Evolutionary conservation across 2,329 filamentous ascomycete genomes (phyloP), one percentile per base, ranked within the genome.

Genomic region (Fusarium subtropicale): DNA sequence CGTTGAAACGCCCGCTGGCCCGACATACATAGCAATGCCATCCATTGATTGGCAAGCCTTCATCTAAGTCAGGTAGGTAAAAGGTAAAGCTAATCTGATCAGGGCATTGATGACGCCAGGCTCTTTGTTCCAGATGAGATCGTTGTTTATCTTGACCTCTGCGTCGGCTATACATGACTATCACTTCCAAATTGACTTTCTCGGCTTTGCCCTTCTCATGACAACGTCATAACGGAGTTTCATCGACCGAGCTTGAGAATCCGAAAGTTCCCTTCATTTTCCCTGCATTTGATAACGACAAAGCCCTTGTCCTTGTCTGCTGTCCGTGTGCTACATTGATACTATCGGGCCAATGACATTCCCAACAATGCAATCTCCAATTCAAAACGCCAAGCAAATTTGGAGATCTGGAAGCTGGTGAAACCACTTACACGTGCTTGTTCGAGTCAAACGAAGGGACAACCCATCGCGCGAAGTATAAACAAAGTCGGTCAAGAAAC

Each of bases 341-440:
- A 52, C 42, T 68, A 71, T 71, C 64, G 51, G 36, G 41, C 67
- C 67, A 70, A 70, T 70, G 42, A 30, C 34, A 60, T 16, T 42
- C 5, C 39, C 15, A 22, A 18, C 16, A 60, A 60, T 54, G 24
- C 34, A 57, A 65, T 68, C 65, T 56, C 67, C 65, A 57, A 64
- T 60, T 64, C 41, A 22, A 60, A 41, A 41, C 33, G 59, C 55
- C 59, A 65, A 61, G 54, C 45, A 50, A 56, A 52, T 60, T 60
- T 24, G 39, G 46, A 68, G 62, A 64, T 64, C 46, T 57, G n/a
- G 34, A 53, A 34, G 42, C 18, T 47, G 38, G 34, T 67, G 54
- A 70, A 68, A 68, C 66, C 46, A 52, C 42, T 36, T 44, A 59
- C 54, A 57, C 45, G 57, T 69, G 52, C 51, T 64, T 64, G 44